A percentile compares a stretch with the other conserved stretches of the same genome.
phyloP scores from a whole-genome alignment of 257 asterid species.

The Fraxinus quadrangulata region DNA sequence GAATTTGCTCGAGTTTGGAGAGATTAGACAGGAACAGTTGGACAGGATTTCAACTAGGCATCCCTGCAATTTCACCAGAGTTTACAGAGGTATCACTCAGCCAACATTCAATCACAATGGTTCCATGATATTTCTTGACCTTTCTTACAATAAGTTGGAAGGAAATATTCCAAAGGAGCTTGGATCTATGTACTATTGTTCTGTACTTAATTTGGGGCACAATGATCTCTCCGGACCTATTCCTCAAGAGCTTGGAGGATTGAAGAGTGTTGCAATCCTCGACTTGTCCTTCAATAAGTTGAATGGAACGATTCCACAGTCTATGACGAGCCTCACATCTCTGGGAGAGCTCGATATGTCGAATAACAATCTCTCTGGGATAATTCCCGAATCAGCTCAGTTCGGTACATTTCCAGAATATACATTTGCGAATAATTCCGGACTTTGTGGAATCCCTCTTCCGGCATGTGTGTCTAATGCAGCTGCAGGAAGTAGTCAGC shows the following conservation, averaged over 20 bases:
- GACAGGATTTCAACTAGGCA: constrained; percentile 64
- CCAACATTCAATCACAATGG: constrained; percentile 90
- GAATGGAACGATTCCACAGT: constrained; percentile 68
- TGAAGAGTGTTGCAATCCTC: constrained; percentile 78
- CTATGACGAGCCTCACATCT: constrained; percentile 61
- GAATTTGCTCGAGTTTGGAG: constrained; percentile 92
- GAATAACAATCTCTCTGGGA: constrained; percentile 72
- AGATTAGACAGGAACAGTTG: constrained; percentile 69
- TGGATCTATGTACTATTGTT: constrained; percentile 71
- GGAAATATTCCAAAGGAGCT: constrained; percentile 90
- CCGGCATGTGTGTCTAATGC: constrained; percentile 45
- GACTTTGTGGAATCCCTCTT: constrained; percentile 91
- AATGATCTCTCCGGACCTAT: constrained; percentile 77
- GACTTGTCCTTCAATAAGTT: constrained; percentile 76
- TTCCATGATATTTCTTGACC: constrained; percentile 88
- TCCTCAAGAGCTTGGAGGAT: constrained; percentile 70
- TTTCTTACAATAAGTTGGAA: constrained; percentile 67
- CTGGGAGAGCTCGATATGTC: constrained; percentile 80
- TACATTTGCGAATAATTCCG: constrained; percentile 67
- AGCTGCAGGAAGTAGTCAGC: constrained; percentile 33
- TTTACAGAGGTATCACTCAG: constrained; percentile 66
- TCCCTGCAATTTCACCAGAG: constrained; percentile 78
- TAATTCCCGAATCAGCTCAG: constrained; percentile 78
- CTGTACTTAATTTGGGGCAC: constrained; percentile 74
- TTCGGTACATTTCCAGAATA: constrained; percentile 74